Percentiles rank a stretch among this genome's conserved stretches.
phyloP scores from a whole-genome alignment of 2,329 filamentous ascomycete species.

The Fusarium graminum region DNA sequence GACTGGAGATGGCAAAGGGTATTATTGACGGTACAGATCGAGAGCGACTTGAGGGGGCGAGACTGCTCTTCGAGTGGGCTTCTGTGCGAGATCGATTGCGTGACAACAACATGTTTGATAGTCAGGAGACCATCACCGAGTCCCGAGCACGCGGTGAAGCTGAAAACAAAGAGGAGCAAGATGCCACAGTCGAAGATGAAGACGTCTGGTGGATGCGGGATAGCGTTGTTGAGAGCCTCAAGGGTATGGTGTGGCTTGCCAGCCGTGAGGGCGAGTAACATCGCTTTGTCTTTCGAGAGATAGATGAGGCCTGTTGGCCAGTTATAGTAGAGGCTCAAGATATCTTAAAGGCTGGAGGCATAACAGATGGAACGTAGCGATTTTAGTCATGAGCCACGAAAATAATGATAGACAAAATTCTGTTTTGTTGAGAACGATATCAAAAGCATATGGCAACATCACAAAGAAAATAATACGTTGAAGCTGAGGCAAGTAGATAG shows the following conservation, averaged over 20 bases:
- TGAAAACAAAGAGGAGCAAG: slow-evolving; percentile 40
- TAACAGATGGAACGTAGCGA: slow-evolving; percentile 9
- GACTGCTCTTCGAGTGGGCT: slow-evolving; percentile 69
- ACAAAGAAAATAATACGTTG: slow-evolving; percentile 16
- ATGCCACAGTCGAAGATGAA: slow-evolving; percentile 47
- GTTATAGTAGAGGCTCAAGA: background rate
- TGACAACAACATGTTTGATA: slow-evolving; percentile 49
- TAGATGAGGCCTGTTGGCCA: background rate
- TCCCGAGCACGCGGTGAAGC: slow-evolving; percentile 33
- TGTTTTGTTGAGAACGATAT: slow-evolving; percentile 11
- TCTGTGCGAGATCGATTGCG: slow-evolving; percentile 58
- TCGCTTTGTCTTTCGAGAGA: background rate
- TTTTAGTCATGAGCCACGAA: slow-evolving; percentile 40
- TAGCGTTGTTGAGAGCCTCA: slow-evolving; percentile 66
- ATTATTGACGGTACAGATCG: slow-evolving; percentile 58
- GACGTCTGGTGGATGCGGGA: slow-evolving; percentile 68
- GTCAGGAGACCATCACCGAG: slow-evolving; percentile 53
- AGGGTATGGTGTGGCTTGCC: slow-evolving; percentile 67
- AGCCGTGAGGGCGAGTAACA: slow-evolving; percentile 55
- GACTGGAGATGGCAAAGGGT: slow-evolving; percentile 72
- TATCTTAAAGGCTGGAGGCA: background rate
- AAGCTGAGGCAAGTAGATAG: slow-evolving; percentile 38
- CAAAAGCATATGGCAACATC: background rate
- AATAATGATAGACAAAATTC: slow-evolving; percentile 31
- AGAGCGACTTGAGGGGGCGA: slow-evolving; percentile 62